Evolutionary conservation across 306 rosid species (phyloP), one percentile per base, ranked within the genome.

Genomic region (Trifolium subterraneum): DNA sequence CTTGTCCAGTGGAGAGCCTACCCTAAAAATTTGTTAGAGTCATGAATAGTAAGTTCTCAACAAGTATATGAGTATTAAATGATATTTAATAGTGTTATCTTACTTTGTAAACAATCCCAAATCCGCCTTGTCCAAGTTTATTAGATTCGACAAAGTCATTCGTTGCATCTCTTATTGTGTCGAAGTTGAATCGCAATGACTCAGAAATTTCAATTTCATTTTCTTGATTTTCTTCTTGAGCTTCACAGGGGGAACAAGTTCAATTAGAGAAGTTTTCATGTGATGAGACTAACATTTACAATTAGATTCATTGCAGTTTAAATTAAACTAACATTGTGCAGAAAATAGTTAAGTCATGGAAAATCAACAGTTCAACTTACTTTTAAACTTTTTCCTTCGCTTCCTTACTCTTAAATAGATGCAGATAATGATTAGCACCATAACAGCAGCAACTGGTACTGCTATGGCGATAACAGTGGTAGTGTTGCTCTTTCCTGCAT

Each of bases 121-220:
- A 83, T 51, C 83, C 86, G 1, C 83, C 84, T 47, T 83, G 29
- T 52, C 80, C 82, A 19, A 82, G 73, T 29, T 78, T 82, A 62
- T 78, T 78, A 9, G 62, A 27, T 38, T 56, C 56, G 5, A 74
- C 60, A 4, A 83, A 83, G 14, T 79, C 33, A 29, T 48, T 20
- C 20, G 81, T 83, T 19, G 86, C 78, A 12, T 20, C 33, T 39
- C 71, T 19, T 16, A 83, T 64, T 55, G 75, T 83, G 29, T 75
- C 23, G 4, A 70, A 75, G 27, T 64, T 10, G 39, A 75, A 70
- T 65, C 65, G 78, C 13, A 71, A 18, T 41, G 66, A 6, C 44
- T 79, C 86, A 0, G 4, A 3, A 8, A 39, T 31, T 35, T 51
- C n/a, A 6, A 78, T 79, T 55, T 47, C 67, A n/a, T 70, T 20